A percentile compares a stretch with the other conserved stretches of the same genome.
phyloP scores from a whole-genome alignment of 2,329 filamentous ascomycete genomes.

The Epichloe sp. region DNA sequence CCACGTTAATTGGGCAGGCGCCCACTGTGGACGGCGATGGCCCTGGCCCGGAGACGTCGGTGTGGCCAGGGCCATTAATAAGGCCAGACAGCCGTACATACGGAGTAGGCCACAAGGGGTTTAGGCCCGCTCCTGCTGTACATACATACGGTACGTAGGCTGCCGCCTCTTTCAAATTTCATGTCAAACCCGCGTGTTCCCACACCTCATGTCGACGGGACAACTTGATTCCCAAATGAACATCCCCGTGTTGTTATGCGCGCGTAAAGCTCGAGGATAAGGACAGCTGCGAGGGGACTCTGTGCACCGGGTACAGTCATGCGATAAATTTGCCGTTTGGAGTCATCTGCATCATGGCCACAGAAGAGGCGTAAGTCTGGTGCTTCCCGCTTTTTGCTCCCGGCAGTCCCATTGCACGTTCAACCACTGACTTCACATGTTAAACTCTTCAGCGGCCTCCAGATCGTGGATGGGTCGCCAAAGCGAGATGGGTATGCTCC shows the following conservation, averaged over 20 bases:
- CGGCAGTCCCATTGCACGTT: background rate
- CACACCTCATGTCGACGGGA: background rate
- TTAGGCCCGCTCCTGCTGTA: background rate
- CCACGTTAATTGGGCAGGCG: no score
- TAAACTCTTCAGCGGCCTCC: background rate
- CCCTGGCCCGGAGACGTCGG: background rate
- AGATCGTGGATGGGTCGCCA: background rate
- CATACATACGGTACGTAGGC: no score
- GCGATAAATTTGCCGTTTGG: background rate
- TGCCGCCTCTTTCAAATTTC: no score
- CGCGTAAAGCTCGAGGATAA: background rate
- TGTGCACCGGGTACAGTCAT: background rate
- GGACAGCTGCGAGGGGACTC: background rate
- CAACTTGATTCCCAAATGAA: background rate
- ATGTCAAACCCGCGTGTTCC: no score
- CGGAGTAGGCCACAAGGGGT: background rate
- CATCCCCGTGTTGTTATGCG: background rate
- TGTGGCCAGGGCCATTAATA: background rate
- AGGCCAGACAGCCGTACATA: background rate
- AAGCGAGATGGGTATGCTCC: background rate
- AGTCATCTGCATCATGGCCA: constrained; percentile 5
- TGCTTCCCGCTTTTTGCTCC: background rate
- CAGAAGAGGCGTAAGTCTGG: constrained; percentile 5
- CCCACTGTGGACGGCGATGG: no score
- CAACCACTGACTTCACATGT: background rate